A percentile compares a stretch with the other conserved stretches of the same genome.
phyloP scores from a whole-genome alignment of 306 rosid species.

The Quercus alba region DNA sequence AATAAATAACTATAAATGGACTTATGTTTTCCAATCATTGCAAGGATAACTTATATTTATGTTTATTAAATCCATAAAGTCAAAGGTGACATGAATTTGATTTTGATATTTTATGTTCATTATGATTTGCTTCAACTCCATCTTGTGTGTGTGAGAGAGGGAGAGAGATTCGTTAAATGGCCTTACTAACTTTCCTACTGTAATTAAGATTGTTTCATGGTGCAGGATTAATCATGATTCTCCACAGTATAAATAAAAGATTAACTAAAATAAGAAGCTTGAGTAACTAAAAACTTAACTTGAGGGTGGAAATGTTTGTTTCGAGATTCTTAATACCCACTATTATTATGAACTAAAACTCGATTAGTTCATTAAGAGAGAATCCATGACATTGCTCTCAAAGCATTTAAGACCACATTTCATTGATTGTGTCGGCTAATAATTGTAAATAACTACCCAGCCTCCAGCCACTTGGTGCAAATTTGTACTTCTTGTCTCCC shows the following conservation, averaged over 20 bases:
- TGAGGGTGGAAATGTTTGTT: neutral
- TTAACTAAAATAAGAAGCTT: too few relatives aligned
- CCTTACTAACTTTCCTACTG: too few relatives aligned
- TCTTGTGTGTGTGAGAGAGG: too few relatives aligned
- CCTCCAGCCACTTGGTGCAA: constrained; percentile 16
- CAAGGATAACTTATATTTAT: neutral
- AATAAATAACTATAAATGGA: neutral
- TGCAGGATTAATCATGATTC: too few relatives aligned
- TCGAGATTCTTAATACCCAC: neutral
- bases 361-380: constrained; percentile 11
- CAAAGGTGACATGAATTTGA: too few relatives aligned
- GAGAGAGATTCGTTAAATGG: too few relatives aligned
- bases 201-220: too few relatives aligned
- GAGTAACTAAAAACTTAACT: neutral
- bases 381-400: constrained; percentile 19
- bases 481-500: constrained; percentile 11
- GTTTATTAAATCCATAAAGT: neutral
- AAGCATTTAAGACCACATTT: neutral
- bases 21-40: neutral
- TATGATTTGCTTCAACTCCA: too few relatives aligned
- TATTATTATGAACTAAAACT: neutral
- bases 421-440: constrained; percentile 37
- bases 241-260: too few relatives aligned
- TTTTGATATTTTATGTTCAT: too few relatives aligned
- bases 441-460: constrained; percentile 22